A percentile compares a stretch with the other conserved stretches of the same genome.
These are phyloP conservation scores for Hypoxylon subgilvum DNA, from an alignment of 495 filamentous ascomycete species.

Conservation along the genomic window DNA sequence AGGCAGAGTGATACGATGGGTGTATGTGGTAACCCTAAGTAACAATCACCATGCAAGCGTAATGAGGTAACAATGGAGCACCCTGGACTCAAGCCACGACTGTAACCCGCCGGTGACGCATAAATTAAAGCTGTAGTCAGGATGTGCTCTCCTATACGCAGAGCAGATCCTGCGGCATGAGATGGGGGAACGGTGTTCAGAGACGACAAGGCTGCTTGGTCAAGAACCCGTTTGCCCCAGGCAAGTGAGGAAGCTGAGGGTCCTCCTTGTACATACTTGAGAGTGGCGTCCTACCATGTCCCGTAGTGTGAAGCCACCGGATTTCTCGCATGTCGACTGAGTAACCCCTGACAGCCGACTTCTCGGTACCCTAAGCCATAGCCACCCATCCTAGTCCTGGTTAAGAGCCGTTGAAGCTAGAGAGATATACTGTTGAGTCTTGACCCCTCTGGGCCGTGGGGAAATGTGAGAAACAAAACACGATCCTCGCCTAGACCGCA, in stretches of 20 bases:
- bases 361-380: slow-evolving; percentile 13
- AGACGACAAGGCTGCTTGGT: slow-evolving; percentile 7
- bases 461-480: slow-evolving; percentile 22
- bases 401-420: slow-evolving; percentile 12
- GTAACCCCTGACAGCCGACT: not conserved
- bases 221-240: slow-evolving; percentile 1
- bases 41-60: slow-evolving; percentile 8
- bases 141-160: slow-evolving; percentile 17
- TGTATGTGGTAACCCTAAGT: slow-evolving; percentile 12
- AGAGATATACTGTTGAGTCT: slow-evolving; percentile 19
- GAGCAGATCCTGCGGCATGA: slow-evolving; percentile 6
- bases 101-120: slow-evolving; percentile 24
- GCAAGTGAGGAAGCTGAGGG: not conserved
- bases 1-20: slow-evolving; percentile 14
- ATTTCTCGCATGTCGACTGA: slow-evolving; percentile 1
- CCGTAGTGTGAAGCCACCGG: slow-evolving; percentile 1
- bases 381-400: slow-evolving; percentile 2
- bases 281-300: slow-evolving; percentile 3
- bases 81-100: slow-evolving; percentile 34
- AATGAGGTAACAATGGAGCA: slow-evolving; percentile 31
- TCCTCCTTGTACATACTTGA: not conserved
- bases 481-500: slow-evolving; percentile 16
- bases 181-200: not conserved
- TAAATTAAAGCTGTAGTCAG: slow-evolving; percentile 6
- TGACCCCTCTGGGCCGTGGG: slow-evolving; percentile 17